Conservation (phyloP, 352 stramenopile genomes). For the Pythium dissimile region DNA sequence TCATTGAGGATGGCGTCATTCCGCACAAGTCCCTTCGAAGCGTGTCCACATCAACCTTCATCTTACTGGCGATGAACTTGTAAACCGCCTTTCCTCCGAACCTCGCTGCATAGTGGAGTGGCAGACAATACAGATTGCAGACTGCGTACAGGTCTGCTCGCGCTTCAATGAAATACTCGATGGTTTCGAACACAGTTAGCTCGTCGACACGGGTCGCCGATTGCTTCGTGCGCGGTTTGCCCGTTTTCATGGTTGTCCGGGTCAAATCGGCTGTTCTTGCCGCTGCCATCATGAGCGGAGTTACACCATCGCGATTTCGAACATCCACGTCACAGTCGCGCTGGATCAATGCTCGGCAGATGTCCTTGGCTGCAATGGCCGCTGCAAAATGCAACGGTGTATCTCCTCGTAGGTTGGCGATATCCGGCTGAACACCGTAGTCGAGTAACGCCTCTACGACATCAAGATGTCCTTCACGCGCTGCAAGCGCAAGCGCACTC, state of each 20-base stretch:
- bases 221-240: neutral
- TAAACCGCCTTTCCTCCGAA: conserved; percentile 61
- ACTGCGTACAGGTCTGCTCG: conserved; percentile 58
- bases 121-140: conserved; percentile 63
- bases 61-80: conserved; percentile 46
- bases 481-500: conserved; percentile 68
- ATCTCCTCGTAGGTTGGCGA: conserved; percentile 61
- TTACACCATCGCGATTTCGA: conserved; percentile 63
- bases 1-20: conserved; percentile 49
- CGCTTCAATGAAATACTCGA: conserved; percentile 69
- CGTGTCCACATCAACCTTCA: conserved; percentile 33
- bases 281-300: conserved; percentile 81
- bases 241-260: neutral
- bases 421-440: conserved; percentile 69
- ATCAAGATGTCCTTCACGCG: conserved; percentile 55
- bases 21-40: conserved; percentile 70
- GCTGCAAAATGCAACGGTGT: conserved; percentile 81
- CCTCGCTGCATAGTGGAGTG: conserved; percentile 73
- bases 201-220: conserved; percentile 45
- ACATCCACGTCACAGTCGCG: conserved; percentile 64
- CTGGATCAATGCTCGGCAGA: conserved; percentile 72
- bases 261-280: conserved; percentile 22
- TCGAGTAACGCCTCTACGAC: conserved; percentile 82
- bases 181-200: conserved; percentile 54
- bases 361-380: conserved; percentile 48